Evolutionary conservation across 1,284 basidiomycete species (phyloP), one percentile per base, ranked within the genome.

Genomic region (Trametes polyzona): DNA sequence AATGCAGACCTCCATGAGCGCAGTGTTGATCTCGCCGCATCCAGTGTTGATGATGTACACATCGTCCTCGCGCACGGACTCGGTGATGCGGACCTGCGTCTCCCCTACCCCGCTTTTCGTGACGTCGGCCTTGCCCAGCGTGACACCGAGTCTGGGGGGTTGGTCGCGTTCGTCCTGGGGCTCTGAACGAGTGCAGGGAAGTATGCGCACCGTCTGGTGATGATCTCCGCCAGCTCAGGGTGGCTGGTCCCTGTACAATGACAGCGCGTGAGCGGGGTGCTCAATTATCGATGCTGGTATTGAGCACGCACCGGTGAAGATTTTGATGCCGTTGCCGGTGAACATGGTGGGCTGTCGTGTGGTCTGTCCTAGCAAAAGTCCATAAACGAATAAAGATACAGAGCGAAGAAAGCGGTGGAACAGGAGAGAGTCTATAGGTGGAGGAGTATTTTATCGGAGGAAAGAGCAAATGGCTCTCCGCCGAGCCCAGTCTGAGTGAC

Each of bases 11-110:
- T 98, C 95, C 90, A 96, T 95, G 60, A 97, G 83, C 47, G 93
- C 83, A 16, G 93, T 95, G 75, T 95, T 95, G 69, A 95, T 86
- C 54, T 86, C 82, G 52, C 90, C 90, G 70, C 90, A 92, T 11
- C 92, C 92, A 29, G 95, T 96, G 78, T 96, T 98, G 83, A 99
- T 89, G 74, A 99, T 98, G 81, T 99, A 99, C 55, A 99, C 97
- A 75, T 99, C 97, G 76, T 95, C 93, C 76, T 99, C 96, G 57
- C 96, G 92, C 30, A 99, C 97, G 54, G 93, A 95, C 77, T 99
- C 97, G 56, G 84, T 83, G 71, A 99, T 95, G 61, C 92, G 92
- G 57, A 99, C 92, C 69, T 88, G 88, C 48, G 92, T 93, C 77
- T 98, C 96, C 60, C 96, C 96, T 62, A 96, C 92, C 16, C 92